These are phyloP conservation scores for Colletotrichum agaves DNA, from an alignment of 2,329 filamentous ascomycete genomes.

Conservation along the genomic window DNA sequence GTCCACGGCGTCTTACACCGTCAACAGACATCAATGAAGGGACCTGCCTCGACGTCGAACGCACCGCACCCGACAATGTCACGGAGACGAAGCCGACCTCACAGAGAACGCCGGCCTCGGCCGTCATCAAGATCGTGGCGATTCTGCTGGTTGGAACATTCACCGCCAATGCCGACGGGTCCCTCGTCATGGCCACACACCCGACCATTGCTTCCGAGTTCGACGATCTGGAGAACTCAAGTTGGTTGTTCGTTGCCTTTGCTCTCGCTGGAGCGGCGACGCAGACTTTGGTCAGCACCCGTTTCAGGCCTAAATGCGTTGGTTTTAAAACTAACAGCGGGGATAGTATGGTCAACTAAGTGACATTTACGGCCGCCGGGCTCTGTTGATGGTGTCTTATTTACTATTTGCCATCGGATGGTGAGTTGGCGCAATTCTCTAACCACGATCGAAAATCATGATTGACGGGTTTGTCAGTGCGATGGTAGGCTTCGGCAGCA, in stretches of 20 bases:
- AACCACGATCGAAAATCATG: too few relatives aligned
- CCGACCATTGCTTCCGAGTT: conserved; percentile 71
- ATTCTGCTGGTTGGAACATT: conserved; percentile 60
- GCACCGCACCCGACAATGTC: conserved; percentile 13
- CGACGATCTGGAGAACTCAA: conserved; percentile 64
- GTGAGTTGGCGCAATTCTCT: conserved; percentile 48
- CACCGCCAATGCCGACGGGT: conserved; percentile 71
- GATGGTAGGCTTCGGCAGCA: conserved; percentile 55
- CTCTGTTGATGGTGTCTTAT: conserved; percentile 60
- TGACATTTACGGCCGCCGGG: conserved; percentile 65
- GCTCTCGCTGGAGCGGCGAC: conserved; percentile 46
- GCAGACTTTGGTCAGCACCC: conserved; percentile 53
- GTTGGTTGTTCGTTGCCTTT: conserved; percentile 54
- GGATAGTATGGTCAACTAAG: conserved; percentile 64
- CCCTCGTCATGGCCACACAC: conserved; percentile 74
- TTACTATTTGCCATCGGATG: conserved; percentile 62
- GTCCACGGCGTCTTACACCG: conserved; percentile 32
- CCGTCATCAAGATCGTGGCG: conserved; percentile 41
- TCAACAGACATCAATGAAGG: conserved; percentile 22
- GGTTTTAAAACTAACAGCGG: not conserved
- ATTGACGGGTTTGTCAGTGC: conserved; percentile 33
- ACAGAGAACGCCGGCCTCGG: not conserved
- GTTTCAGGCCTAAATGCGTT: too few relatives aligned
- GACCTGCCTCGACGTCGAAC: conserved; percentile 23
- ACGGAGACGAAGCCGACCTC: not conserved